Base-by-base conservation (phyloP, 768 basidiomycete species). In the Tricholoma hemisulphureum region DNA sequence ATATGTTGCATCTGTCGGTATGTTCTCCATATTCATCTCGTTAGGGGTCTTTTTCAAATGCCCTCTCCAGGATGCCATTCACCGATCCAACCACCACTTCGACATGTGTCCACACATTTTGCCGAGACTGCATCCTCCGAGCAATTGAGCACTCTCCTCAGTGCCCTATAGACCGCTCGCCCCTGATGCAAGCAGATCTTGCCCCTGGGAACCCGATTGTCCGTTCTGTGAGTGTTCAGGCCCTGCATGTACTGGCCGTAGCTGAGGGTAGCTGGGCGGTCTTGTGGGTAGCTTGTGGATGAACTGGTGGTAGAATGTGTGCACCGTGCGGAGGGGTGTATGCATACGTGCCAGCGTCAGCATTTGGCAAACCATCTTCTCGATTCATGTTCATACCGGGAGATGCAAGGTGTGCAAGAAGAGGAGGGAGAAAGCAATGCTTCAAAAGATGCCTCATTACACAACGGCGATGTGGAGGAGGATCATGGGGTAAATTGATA, bases 31-130 rank as follows among this genome's bases (percentile, higher is more conserved):
- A 23, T 21, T 3, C 29, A 6, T 14, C n/a, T 63, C 51, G 18
- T 8, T 49, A 41, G 31, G 32, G 35, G 23, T 21, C 11, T 53
- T 21, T n/a, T 23, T 34, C 31, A 63, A 58, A 26, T 18, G 46
- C 35, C 57, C 31, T 8, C 35, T 21, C 45, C 65, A 88, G 87
- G 21, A 78, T 79, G 55, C 90, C 92, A 2, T 94, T 95, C 66
- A 73, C 84, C 7, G 83, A 92, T 28, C 94, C 93, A 9, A 80
- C 80, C 1, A 89, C 89, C 0, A 87, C 91, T 0, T 80, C 73
- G 37, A 83, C 87, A 7, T 95, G 94, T 64, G 78, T 82, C 58
- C 94, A 93, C 68, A 95, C 92, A 0, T 95, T 95, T 70, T 96
- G 94, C 69, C 72, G 73, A n/a, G 86, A 84, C 28, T 96, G 94